Conservation (phyloP, 495 filamentous ascomycete genomes). For the Penicillium taxi region DNA sequence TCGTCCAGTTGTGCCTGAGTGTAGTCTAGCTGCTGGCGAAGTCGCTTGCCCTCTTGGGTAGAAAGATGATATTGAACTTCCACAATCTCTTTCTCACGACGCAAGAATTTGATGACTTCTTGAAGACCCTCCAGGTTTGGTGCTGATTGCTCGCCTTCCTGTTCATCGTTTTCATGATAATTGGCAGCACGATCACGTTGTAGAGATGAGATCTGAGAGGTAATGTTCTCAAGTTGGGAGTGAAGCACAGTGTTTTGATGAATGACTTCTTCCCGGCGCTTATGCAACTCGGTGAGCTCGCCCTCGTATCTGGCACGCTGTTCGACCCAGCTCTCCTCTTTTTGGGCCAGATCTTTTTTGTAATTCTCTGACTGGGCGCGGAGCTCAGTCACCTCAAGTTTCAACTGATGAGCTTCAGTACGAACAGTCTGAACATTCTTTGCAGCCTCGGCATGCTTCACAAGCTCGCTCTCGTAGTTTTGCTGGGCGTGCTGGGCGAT, state of each 20-base stretch:
- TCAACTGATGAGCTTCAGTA: conserved; percentile 70
- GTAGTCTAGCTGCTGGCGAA: conserved; percentile 86
- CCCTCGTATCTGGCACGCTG: conserved; percentile 69
- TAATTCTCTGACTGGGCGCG: conserved; percentile 75
- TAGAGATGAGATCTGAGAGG: conserved; percentile 63
- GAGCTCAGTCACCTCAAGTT: conserved; percentile 60
- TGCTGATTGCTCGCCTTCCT: conserved; percentile 29
- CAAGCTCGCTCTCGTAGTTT: conserved; percentile 86
- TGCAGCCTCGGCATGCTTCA: conserved; percentile 90
- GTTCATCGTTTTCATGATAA: conserved; percentile 37
- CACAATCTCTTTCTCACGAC: conserved; percentile 96
- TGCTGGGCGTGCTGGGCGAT: conserved; percentile 90
- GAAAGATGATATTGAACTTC: conserved; percentile 90
- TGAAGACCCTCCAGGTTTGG: conserved; percentile 64
- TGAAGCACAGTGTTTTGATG: conserved; percentile 84
- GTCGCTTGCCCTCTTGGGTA: conserved; percentile 71
- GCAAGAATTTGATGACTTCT: conserved; percentile 80
- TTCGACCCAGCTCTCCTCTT: conserved; percentile 81
- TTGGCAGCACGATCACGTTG: conserved; percentile 63
- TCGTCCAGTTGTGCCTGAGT: conserved; percentile 80
- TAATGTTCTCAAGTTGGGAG: conserved; percentile 77
- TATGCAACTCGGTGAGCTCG: conserved; percentile 70
- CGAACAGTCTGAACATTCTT: conserved; percentile 71
- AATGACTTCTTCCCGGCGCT: conserved; percentile 68
- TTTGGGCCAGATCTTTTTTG: conserved; percentile 65